Conservation (phyloP, 2,329 filamentous ascomycete genomes). For the Blastomyces percursus region DNA sequence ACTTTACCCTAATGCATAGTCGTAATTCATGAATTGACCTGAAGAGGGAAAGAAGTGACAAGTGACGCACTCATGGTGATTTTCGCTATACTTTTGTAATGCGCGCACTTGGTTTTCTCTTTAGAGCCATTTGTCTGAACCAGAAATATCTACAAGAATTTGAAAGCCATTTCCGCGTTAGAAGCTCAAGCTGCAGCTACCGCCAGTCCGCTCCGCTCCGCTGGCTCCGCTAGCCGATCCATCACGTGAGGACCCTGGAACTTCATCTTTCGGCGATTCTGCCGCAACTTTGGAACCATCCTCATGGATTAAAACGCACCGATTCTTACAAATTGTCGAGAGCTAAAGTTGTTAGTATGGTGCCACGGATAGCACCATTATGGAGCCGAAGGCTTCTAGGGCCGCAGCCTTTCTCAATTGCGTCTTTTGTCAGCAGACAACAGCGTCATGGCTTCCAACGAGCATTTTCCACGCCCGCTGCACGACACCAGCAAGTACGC, state of each 20-base stretch:
- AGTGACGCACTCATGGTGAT: too few relatives aligned
- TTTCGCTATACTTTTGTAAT: too few relatives aligned
- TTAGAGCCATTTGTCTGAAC: too few relatives aligned
- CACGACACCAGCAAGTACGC: conserved; percentile 18
- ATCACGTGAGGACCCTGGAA: background rate
- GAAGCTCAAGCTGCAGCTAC: too few relatives aligned
- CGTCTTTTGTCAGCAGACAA: conserved; percentile 11
- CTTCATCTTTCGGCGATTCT: background rate
- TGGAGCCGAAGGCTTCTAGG: conserved; percentile 18
- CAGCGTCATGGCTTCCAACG: conserved; percentile 19
- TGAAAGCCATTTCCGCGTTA: too few relatives aligned
- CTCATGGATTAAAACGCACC: background rate
- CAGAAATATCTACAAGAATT: too few relatives aligned
- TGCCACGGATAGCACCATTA: conserved; percentile 20
- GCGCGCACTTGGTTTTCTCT: too few relatives aligned
- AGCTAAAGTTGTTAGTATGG: conserved; percentile 17
- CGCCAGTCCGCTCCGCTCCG: too few relatives aligned
- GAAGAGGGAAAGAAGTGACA: too few relatives aligned
- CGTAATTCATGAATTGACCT: too few relatives aligned
- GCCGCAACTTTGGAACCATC: background rate
- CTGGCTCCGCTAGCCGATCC: too few relatives aligned
- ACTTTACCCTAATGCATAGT: too few relatives aligned
- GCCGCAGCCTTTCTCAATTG: conserved; percentile 10
- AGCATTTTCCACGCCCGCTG: conserved; percentile 26
- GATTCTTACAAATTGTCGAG: background rate